These are phyloP conservation scores for Phytophthora sp. DNA, from an alignment of 352 stramenopile genomes.

Conservation along the genomic window DNA sequence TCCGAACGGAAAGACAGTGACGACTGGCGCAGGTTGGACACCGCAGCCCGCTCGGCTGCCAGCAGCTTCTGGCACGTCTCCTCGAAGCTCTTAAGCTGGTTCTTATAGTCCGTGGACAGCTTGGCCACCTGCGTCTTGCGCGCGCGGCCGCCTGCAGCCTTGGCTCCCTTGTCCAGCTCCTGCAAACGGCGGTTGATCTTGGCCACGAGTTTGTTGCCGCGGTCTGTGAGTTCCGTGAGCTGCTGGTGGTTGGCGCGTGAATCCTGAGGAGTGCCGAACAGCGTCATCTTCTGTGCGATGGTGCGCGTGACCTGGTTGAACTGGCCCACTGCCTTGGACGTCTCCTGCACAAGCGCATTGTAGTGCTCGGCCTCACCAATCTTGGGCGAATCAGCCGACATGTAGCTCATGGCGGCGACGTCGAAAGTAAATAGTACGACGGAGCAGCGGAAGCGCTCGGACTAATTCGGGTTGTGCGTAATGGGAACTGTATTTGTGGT, in stretches of 20 bases:
- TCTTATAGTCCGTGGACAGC: constrained; percentile 66
- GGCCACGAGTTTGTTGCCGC: constrained; percentile 62
- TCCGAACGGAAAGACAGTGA: constrained; percentile 57
- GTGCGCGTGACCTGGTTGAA: constrained; percentile 66
- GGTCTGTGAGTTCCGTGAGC: constrained; percentile 64
- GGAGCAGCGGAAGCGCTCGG: not conserved
- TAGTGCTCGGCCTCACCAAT: constrained; percentile 57
- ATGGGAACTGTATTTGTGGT: constrained; percentile 13
- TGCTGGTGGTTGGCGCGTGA: constrained; percentile 66
- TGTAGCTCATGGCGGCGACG: constrained; percentile 45
- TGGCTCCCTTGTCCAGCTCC: constrained; percentile 45
- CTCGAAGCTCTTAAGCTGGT: constrained; percentile 64
- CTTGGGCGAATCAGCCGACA: constrained; percentile 57
- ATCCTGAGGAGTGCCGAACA: constrained; percentile 65
- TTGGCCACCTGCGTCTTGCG: constrained; percentile 64
- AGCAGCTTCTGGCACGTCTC: constrained; percentile 60
- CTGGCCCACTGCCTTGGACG: constrained; percentile 60
- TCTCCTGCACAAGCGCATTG: constrained; percentile 59
- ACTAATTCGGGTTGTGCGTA: constrained; percentile 24
- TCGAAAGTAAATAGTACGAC: too few relatives aligned
- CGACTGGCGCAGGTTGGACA: constrained; percentile 57
- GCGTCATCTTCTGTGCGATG: constrained; percentile 69
- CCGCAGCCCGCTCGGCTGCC: constrained; percentile 47
- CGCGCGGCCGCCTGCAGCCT: constrained; percentile 43
- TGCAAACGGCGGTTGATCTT: constrained; percentile 66